A percentile compares a stretch with the other conserved stretches of the same genome.
Conservation (phyloP, 306 rosid genomes). For the Cucurbita moschata region DNA sequence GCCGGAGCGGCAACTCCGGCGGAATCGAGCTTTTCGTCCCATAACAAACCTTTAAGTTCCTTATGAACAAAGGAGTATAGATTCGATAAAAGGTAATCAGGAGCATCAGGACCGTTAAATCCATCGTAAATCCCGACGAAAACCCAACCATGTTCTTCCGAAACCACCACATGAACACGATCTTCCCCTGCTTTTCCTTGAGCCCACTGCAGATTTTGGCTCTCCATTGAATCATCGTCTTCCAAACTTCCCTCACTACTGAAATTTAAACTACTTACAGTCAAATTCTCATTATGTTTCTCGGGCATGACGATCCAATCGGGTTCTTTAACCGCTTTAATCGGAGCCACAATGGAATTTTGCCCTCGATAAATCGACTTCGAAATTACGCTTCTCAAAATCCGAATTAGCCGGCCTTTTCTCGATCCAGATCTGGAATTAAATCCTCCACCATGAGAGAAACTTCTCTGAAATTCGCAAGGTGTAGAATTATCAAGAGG, state of each 20-base stretch:
- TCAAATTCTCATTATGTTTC: conserved; percentile 66
- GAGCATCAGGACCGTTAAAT: conserved; percentile 96
- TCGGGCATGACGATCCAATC: conserved; percentile 54
- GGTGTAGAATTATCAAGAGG: conserved; percentile 56
- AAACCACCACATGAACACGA: conserved; percentile 88
- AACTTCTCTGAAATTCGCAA: conserved; percentile 69
- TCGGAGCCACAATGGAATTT: conserved; percentile 60
- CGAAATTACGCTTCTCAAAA: conserved; percentile 50
- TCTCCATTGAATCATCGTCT: conserved; percentile 58
- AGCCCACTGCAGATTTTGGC: conserved; percentile 96
- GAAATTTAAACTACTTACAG: conserved; percentile 61
- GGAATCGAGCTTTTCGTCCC: conserved; percentile 50
- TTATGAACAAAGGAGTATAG: conserved; percentile 57
- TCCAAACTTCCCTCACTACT: conserved; percentile 89
- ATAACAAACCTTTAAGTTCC: conserved; percentile 75
- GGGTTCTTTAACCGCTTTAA: conserved; percentile 48
- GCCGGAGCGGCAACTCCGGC: conserved; percentile 12
- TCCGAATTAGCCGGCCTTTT: conserved; percentile 41
- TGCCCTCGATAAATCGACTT: conserved; percentile 66
- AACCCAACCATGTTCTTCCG: conserved; percentile 97
- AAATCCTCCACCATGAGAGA: conserved; percentile 62
- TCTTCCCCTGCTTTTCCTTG: conserved; percentile 99
- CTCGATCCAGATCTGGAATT: conserved; percentile 35
- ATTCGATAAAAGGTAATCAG: conserved; percentile 68
- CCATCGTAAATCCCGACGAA: conserved; percentile 97